A percentile compares a stretch with the other conserved stretches of the same genome.
Conservation (phyloP, 2,329 filamentous ascomycete genomes). For the Acephala macrosclerotiorum region DNA sequence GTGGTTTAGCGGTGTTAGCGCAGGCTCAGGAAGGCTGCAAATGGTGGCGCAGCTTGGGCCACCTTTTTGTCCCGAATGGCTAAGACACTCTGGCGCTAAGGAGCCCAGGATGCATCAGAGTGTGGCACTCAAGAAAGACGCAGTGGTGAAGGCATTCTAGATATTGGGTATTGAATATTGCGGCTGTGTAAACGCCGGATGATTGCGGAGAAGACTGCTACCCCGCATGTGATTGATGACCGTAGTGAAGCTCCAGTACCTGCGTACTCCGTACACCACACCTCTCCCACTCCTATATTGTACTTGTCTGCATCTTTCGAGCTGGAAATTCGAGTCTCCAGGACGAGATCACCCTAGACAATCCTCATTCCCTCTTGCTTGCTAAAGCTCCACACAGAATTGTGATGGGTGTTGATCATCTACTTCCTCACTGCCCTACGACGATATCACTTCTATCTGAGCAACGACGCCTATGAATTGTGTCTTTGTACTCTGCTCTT, state of each 20-base stretch:
- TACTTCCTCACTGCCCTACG: not conserved
- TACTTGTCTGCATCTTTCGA: not conserved
- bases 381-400: not conserved
- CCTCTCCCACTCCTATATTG: not conserved
- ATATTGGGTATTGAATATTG: not conserved
- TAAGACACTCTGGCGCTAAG: not conserved
- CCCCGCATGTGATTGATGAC: slow-evolving; percentile 9
- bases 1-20: not conserved
- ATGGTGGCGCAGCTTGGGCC: not conserved
- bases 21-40: not conserved
- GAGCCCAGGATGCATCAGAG: not conserved
- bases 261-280: not conserved
- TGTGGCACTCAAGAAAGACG: not conserved
- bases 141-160: not conserved
- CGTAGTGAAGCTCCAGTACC: slow-evolving; percentile 1
- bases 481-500: not conserved
- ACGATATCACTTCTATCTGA: not conserved
- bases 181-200: not conserved
- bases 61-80: not conserved
- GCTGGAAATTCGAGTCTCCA: not conserved
- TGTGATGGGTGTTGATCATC: not conserved
- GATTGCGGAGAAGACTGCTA: slow-evolving; percentile 7
- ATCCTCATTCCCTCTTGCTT: not conserved
- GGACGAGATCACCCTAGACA: not conserved
- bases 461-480: not conserved